phyloP scores from a whole-genome alignment of 2,329 filamentous ascomycete species.

The Septoria linicola region DNA sequence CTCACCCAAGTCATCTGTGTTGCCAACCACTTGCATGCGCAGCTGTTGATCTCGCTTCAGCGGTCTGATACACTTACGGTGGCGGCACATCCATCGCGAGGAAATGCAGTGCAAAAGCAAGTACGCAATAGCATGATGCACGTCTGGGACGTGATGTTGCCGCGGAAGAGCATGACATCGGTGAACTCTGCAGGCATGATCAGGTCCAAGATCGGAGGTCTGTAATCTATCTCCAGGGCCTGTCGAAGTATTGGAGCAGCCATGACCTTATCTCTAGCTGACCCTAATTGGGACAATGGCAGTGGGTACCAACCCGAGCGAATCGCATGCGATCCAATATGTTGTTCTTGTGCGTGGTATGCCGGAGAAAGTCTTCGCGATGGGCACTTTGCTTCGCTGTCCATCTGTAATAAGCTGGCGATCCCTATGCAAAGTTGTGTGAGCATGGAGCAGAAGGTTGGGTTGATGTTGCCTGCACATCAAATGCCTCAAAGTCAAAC shows the following conservation, averaged over 20 bases:
- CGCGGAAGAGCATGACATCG: slow-evolving; percentile 18
- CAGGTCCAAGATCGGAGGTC: neutral
- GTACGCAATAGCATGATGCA: slow-evolving; percentile 4
- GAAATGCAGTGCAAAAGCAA: slow-evolving; percentile 20
- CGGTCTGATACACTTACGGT: neutral
- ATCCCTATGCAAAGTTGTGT: neutral
- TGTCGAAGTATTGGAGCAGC: slow-evolving; percentile 3
- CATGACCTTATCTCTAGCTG: slow-evolving; percentile 17
- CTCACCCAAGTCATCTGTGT: too few species aligned
- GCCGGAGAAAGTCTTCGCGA: slow-evolving; percentile 8
- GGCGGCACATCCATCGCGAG: slow-evolving; percentile 5
- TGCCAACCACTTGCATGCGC: neutral
- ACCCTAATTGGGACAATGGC: slow-evolving; percentile 4
- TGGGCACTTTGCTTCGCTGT: neutral
- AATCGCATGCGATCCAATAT: neutral
- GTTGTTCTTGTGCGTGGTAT: neutral
- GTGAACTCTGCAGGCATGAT: neutral
- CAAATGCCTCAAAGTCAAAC: too few species aligned
- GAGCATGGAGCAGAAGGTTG: neutral
- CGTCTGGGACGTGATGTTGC: slow-evolving; percentile 11
- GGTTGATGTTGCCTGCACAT: slow-evolving; percentile 2
- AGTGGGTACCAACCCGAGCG: slow-evolving; percentile 2
- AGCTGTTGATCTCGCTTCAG: neutral
- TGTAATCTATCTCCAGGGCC: neutral
- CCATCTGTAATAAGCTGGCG: slow-evolving; percentile 1